Evolutionary conservation across 129 eudicot species (phyloP).

Genomic region (Scalesia atractyloides): DNA sequence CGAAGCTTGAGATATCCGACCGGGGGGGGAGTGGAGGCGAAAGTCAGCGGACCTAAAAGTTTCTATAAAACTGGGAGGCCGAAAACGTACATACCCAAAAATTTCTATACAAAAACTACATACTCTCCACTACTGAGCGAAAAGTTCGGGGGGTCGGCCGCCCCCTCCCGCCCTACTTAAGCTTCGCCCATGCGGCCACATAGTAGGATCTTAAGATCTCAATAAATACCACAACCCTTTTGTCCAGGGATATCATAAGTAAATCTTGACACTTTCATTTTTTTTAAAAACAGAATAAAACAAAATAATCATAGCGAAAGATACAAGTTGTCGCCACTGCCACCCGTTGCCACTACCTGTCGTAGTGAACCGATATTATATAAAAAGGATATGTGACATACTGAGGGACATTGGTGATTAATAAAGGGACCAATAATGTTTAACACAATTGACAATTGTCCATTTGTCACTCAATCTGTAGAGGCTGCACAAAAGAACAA

Average conservation of each 20-base stretch:
- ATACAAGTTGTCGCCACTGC: too few relatives aligned
- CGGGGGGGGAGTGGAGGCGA: too few relatives aligned
- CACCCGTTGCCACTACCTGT: too few relatives aligned
- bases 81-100: too few relatives aligned
- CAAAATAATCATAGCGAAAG: not conserved
- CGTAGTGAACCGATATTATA: not conserved
- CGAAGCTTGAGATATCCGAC: too few relatives aligned
- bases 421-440: conserved; percentile 11
- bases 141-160: too few relatives aligned
- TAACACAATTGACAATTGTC: conserved; percentile 18
- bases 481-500: conserved; percentile 23
- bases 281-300: not conserved
- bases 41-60: too few relatives aligned
- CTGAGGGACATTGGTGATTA: conserved; percentile 10
- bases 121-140: too few relatives aligned
- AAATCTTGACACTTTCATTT: conserved; percentile 22
- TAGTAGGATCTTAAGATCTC: conserved; percentile 24
- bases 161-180: too few relatives aligned
- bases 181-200: too few relatives aligned
- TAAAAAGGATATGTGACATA: conserved; percentile 11
- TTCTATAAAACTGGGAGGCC: too few relatives aligned
- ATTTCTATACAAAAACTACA: too few relatives aligned
- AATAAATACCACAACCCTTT: not conserved
- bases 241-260: not conserved
- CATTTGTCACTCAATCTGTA: conserved; percentile 18